These are phyloP conservation scores for Penicillium daleae DNA, from an alignment of 495 filamentous ascomycete species.

Conservation along the genomic window DNA sequence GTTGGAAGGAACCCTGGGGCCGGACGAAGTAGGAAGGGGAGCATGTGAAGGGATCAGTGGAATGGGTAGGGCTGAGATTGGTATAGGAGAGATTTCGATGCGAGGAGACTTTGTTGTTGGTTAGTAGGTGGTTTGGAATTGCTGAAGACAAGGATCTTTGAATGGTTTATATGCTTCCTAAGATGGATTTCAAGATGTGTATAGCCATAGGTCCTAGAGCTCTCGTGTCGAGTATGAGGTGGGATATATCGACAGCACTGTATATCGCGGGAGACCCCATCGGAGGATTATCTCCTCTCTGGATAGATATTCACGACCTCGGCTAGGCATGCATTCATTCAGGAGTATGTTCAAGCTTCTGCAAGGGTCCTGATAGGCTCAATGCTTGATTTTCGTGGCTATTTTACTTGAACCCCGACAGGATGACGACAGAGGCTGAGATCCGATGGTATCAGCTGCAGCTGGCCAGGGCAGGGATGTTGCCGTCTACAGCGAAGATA, in stretches of 20 bases:
- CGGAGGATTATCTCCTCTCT: background rate
- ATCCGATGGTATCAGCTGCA: constrained; percentile 8
- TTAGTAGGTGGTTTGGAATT: background rate
- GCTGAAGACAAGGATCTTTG: too few species aligned
- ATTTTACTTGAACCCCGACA: constrained; percentile 14
- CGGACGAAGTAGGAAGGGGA: constrained; percentile 26
- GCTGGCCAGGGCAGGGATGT: background rate
- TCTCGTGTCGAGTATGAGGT: background rate
- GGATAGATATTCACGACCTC: background rate
- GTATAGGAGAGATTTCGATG: background rate
- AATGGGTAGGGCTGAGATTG: background rate
- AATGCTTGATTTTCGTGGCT: constrained; percentile 12
- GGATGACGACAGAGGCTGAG: constrained; percentile 36
- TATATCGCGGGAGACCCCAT: background rate
- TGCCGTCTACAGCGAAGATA: background rate
- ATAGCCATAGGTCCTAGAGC: too few species aligned
- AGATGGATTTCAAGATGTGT: too few species aligned
- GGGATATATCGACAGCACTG: background rate
- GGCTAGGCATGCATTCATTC: background rate
- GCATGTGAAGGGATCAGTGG: constrained; percentile 32
- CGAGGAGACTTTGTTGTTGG: background rate
- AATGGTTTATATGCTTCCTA: too few species aligned
- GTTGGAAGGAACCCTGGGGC: constrained; percentile 13
- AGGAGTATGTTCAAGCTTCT: background rate
- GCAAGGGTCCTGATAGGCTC: background rate